Conservation (phyloP, 352 stramenopile genomes). For the Aphanomyces euteiches region DNA sequence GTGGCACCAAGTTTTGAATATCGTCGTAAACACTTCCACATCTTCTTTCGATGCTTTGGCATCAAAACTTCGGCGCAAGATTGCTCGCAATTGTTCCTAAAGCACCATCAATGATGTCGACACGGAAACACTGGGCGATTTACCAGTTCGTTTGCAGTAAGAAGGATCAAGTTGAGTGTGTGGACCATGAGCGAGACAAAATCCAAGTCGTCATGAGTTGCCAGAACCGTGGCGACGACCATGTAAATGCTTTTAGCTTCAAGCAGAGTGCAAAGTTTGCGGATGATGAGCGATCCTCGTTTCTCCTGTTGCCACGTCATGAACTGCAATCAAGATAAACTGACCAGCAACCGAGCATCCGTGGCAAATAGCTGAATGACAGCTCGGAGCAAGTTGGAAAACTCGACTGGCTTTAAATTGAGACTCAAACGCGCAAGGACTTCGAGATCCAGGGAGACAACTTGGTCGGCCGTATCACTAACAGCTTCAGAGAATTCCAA, state of each 20-base stretch:
- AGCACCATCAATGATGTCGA: not conserved
- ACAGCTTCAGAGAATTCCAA: not conserved
- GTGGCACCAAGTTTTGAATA: slow-evolving; percentile 95
- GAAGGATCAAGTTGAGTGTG: slow-evolving; percentile 98
- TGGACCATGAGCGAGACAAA: slow-evolving; percentile 99
- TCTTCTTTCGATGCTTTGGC: slow-evolving; percentile 63
- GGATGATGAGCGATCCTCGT: slow-evolving; percentile 96
- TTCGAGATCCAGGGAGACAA: slow-evolving; percentile 95
- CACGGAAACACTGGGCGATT: not conserved
- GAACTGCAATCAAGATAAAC: not conserved
- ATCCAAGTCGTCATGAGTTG: slow-evolving; percentile 76
- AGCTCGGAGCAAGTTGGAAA: slow-evolving; percentile 91
- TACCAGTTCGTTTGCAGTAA: slow-evolving; percentile 96
- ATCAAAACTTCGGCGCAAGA: slow-evolving; percentile 77
- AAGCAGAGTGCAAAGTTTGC: slow-evolving; percentile 97
- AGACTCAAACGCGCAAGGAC: slow-evolving; percentile 93
- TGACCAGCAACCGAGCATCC: slow-evolving; percentile 58
- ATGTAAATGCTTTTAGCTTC: slow-evolving; percentile 98
- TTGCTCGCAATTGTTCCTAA: slow-evolving; percentile 66
- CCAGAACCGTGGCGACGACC: slow-evolving; percentile 95
- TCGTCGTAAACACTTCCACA: slow-evolving; percentile 73
- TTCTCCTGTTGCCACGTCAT: slow-evolving; percentile 77
- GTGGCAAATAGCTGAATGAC: slow-evolving; percentile 94
- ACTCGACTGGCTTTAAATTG: slow-evolving; percentile 86
- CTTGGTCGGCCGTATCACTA: slow-evolving; percentile 91